Evolutionary conservation across 352 stramenopile genomes (phyloP), one percentile per base, ranked within the genome.

Genomic region (Phytophthora hybrid): DNA sequence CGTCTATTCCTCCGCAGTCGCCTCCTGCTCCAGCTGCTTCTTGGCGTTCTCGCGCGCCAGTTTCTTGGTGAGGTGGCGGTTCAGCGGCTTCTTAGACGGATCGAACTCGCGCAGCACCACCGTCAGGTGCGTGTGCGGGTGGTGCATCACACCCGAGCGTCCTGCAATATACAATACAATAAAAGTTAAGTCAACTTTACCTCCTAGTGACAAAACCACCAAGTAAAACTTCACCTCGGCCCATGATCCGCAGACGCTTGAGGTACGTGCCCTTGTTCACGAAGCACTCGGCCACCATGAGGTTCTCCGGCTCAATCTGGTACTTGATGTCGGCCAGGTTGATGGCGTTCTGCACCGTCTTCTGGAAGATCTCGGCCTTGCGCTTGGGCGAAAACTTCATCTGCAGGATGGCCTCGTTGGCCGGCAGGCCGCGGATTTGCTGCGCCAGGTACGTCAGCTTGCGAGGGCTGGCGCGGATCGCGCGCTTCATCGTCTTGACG

Each of bases 321-420:
- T 93, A 94, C 74, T 93, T 92, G 66, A 96, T 96, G 71, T 96
- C 89, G 14, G 89, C 89, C 63, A 96, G 65, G 79, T 96, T 96
- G 72, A 96, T 83, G 32, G 89, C 89, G 74, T 95, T 94, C 80
- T 95, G 88, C 73, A 96, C 80, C 37, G 88, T 95, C 84, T 94
- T 94, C 74, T 85, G 79, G 55, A 95, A 87, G 66, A 93, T 85
- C 71, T 90, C 81, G n/a, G 88, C 87, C 78, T 90, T 91, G 64
- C 89, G 85, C 78, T 96, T 96, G 56, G 84, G 88, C 63, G 89
- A 96, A 69, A 95, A 94, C 80, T 94, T 92, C 84, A 96, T 93
- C 81, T 96, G 89, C 56, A 91, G 74, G 47, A 96, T 77, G 21
- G 89, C 89, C 51, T 96, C 88, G 14, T 87, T 76, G n/a, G 84